phyloP scores from a whole-genome alignment of 2,329 filamentous ascomycete species.

The Botrytis medusae region DNA sequence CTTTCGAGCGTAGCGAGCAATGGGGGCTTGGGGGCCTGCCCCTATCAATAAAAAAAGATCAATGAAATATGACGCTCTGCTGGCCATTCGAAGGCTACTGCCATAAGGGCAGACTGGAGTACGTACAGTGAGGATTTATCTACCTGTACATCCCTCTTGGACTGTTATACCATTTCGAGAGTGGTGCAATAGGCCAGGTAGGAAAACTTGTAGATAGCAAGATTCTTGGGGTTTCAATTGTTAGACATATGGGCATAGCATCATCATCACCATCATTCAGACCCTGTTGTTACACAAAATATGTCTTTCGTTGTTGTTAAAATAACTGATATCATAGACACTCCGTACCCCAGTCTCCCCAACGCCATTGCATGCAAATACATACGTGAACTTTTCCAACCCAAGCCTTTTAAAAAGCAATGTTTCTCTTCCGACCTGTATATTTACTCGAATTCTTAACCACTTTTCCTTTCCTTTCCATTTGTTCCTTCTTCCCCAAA shows the following conservation, averaged over 20 bases:
- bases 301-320: neutral
- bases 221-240: neutral
- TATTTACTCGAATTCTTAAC: slow-evolving; percentile 93
- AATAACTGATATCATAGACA: slow-evolving; percentile 22
- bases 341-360: slow-evolving; percentile 23
- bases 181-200: neutral
- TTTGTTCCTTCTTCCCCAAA: slow-evolving; percentile 83
- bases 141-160: neutral
- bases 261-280: neutral
- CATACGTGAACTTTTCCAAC: neutral
- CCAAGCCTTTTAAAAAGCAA: slow-evolving; percentile 61
- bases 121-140: neutral
- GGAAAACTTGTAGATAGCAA: neutral
- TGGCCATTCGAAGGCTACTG: neutral
- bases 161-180: neutral
- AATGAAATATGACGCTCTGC: neutral
- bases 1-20: neutral
- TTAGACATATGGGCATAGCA: neutral
- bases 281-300: neutral
- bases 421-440: slow-evolving; percentile 82
- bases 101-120: neutral
- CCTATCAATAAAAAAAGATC: neutral
- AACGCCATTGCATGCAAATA: slow-evolving; percentile 36
- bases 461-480: slow-evolving; percentile 91
- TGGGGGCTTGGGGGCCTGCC: neutral